phyloP scores from a whole-genome alignment of 257 asterid genomes.

The Knoxia roxburghii region DNA sequence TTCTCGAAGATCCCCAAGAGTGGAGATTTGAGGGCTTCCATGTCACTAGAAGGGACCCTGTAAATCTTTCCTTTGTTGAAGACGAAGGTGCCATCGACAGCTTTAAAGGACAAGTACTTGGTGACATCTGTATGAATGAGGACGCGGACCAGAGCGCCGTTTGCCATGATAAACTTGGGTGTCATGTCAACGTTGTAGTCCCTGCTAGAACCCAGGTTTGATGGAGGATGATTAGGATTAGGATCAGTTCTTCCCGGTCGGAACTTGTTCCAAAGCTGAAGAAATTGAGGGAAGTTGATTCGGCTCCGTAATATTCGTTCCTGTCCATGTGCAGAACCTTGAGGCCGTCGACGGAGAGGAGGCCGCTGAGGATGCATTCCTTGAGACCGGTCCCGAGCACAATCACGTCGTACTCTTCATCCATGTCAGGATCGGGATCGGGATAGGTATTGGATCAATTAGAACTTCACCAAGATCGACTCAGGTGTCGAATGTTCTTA shows the following conservation, averaged over 20 bases:
- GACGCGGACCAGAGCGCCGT: constrained; percentile 88
- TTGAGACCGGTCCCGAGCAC: constrained; percentile 41
- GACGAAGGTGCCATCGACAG: constrained; percentile 96
- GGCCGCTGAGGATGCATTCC: constrained; percentile 44
- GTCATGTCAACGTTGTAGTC: constrained; percentile 96
- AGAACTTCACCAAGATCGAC: constrained; percentile 4
- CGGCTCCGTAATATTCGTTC: constrained; percentile 41
- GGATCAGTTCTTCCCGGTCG: no score
- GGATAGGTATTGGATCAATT: no score
- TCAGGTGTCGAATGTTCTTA: no score
- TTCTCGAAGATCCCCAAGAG: constrained; percentile 96
- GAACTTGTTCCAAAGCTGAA: constrained; percentile 81
- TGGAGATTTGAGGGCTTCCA: constrained; percentile 97
- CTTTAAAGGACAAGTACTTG: constrained; percentile 83
- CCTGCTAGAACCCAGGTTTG: constrained; percentile 79
- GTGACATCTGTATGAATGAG: constrained; percentile 95
- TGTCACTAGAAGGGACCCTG: constrained; percentile 91
- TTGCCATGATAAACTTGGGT: constrained; percentile 98
- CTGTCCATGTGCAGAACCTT: constrained; percentile 45
- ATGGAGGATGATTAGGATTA: constrained; percentile 84
- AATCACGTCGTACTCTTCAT: constrained; percentile 38
- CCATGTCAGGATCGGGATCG: constrained; percentile 23
- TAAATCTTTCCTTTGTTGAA: constrained; percentile 87
- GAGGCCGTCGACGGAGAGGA: constrained; percentile 39
- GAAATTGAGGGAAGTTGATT: constrained; percentile 38